Base-by-base conservation (phyloP, 2,329 filamentous ascomycete genomes). In the Tolypocladium sp. region DNA sequence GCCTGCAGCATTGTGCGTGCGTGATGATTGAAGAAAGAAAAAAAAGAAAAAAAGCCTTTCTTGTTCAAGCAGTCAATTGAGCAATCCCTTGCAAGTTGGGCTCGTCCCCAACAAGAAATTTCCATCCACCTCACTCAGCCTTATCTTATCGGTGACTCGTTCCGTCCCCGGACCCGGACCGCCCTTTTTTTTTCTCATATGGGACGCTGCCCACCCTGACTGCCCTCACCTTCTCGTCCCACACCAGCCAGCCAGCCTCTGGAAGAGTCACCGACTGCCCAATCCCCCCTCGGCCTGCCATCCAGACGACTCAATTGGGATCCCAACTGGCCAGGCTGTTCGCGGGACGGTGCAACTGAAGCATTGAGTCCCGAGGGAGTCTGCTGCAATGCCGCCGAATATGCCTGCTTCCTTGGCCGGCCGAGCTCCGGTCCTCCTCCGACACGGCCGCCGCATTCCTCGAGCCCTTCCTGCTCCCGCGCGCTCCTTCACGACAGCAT, bases 351-450 rank as follows among this genome's bases (percentile, higher is more conserved):
- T 69, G 71, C 68, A 63, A 65, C 62, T 63, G 57, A 63, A 65
- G 70, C 70, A 73, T 74, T 72, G 71, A 71, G 65, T 66, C 66
- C 66, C 62, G 63, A 66, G 63, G 65, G 65, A 66, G 64, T 64
- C 65, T 65, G 63, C 66, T 62, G 63, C 67, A 64, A 76, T 76
- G 75, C 73, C 72, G 69, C 70, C 72, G 66, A 70, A 71, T 67
- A 71, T 75, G 67, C 61, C 61, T 37, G 70, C 72, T 65, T 69
- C 71, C 63, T 71, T 84, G 73, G 81, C 82, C 67, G 80, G 81
- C 69, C 79, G 82, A 70, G 80, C 82, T 68, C 82, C 82, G 73
- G 77, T 80, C 67, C 71, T 84, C 69, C 77, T 85, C 73, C 81
- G 82, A 71, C 77, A 80, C 71, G 77, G 77, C 68, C 77, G 78